Base-by-base conservation (phyloP, 495 filamentous ascomycete species). In the Endocarpon pusillum region DNA sequence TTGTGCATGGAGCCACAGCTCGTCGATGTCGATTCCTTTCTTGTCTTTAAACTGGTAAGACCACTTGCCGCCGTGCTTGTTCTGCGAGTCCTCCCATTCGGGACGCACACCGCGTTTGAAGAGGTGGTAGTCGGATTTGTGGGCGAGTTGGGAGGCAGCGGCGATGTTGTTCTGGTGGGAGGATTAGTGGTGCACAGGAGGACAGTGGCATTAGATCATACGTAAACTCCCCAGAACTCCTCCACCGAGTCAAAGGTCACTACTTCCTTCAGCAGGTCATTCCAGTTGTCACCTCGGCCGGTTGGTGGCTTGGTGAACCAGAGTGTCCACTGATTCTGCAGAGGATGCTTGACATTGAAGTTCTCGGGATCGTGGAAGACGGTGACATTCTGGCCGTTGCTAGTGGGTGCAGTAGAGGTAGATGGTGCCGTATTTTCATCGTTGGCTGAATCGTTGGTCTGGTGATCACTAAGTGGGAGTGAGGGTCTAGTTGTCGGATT, bases 261-360 rank as follows among this genome's bases (percentile, higher is more conserved):
- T 38, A 99, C 87, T 53, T 96, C 83, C 62, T 99, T 99, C 23
- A 99, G 61, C 30, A 94, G 61, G 49, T 99, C 89, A 36, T 87
- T 93, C 89, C 89, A 99, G 67, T 94, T 94, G 53, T 94, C 81
- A 47, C 81, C 86, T 83, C 91, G 43, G 58, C 84, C 85, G 53
- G 78, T 89, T 22, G 89, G 82, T 20, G 89, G 89, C 68, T 97
- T 97, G 49, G 89, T 97, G 63, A 96, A 97, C 89, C 89, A 97
- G 33, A 97, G 64, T 15, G 91, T 96, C 89, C 89, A 97, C 47
- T 79, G 75, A 60, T 93, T 77, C 70, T 89, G 83, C 33, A 97
- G 62, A 25, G 85, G 86, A 54, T 97, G 89, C 64, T 96, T 96
- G 52, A 94, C 86, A 49, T 91, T 96, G 70, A 97, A 97, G 65